Evolutionary conservation across 257 asterid species (phyloP), one percentile per base, ranked within the genome.

Genomic region (Salvia rosmarinus): DNA sequence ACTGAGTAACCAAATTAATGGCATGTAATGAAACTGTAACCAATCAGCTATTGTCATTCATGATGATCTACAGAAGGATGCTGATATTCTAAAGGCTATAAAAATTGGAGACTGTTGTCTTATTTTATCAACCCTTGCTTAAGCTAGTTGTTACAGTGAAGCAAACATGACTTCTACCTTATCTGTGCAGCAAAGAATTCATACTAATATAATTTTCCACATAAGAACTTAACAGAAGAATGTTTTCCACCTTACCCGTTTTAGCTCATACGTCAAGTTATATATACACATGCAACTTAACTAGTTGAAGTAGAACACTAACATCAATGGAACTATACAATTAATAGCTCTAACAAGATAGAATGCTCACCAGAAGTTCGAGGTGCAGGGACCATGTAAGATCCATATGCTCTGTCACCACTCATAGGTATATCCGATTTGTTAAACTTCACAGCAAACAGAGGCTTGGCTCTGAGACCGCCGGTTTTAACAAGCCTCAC

Each of bases 401-500:
- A 86, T 40, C 96, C 99, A 80, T 84, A 95, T 20, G 96, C 98
- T 82, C 95, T 81, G 63, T 88, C 79, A 37, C 58, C 37, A 0
- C 65, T 74, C 30, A 56, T 55, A 25, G 98, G 96, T 55, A 95
- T 65, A 80, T 95, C 99, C 2, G 95, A 88, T 84, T 88, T 85
- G 59, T 85, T 86, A 79, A 89, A 82, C 75, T 88, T 95, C 28
- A 88, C 85, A 34, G 98, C 80, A 85, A 95, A 91, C 63, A 85
- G 78, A 62, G 99, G 98, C 85, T 85, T 91, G 17, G 89, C 98
- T 81, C 84, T 82, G 54, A 95, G 95, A 46, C 98, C 96, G 30
- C 85, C 86, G 23, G 81, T 87, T 89, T 95, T 95, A 35, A 88
- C 89, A 78, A 84, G 79, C 82, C 99, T 85, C 79, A 95, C 93